These are phyloP conservation scores for Cryptococcus sp. DNA, from an alignment of 1,284 basidiomycete genomes.

Conservation along the genomic window DNA sequence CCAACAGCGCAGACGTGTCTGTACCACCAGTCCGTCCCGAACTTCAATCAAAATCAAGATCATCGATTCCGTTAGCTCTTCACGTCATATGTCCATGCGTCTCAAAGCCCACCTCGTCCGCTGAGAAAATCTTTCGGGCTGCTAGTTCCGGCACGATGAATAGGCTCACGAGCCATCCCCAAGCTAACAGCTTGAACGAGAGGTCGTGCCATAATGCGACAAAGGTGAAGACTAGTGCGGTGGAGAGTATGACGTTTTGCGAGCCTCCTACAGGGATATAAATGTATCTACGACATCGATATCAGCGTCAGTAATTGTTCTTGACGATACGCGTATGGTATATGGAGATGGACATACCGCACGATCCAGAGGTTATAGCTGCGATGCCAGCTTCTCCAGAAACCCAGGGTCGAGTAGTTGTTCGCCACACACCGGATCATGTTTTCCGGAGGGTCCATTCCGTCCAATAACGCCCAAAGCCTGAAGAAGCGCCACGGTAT, in stretches of 20 bases:
- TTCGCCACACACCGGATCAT: constrained; percentile 99
- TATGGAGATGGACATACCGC: constrained; percentile 59
- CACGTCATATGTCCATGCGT: constrained; percentile 61
- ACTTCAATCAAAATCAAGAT: constrained; percentile 57
- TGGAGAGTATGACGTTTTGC: constrained; percentile 66
- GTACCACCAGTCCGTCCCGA: constrained; percentile 72
- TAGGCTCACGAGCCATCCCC: constrained; percentile 94
- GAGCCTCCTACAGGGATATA: constrained; percentile 89
- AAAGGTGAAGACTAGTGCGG: constrained; percentile 86
- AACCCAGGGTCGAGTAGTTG: constrained; percentile 90
- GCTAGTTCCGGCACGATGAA: constrained; percentile 88
- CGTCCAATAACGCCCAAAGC: constrained; percentile 87
- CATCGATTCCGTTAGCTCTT: constrained; percentile 12
- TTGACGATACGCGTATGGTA: too few species aligned
- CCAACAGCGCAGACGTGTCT: constrained; percentile 82
- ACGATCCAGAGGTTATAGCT: constrained; percentile 97
- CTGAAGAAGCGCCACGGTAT: constrained; percentile 98
- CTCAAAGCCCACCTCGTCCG: constrained; percentile 62
- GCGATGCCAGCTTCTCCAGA: constrained; percentile 96
- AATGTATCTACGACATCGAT: constrained; percentile 66
- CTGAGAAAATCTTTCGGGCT: constrained; percentile 64
- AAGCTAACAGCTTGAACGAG: constrained; percentile 81
- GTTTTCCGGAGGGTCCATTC: constrained; percentile 94
- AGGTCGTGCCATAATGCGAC: constrained; percentile 99
- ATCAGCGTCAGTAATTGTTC: neutral